Base-by-base conservation (phyloP, 2,329 filamentous ascomycete genomes). In the Stenocarpella maydis region DNA sequence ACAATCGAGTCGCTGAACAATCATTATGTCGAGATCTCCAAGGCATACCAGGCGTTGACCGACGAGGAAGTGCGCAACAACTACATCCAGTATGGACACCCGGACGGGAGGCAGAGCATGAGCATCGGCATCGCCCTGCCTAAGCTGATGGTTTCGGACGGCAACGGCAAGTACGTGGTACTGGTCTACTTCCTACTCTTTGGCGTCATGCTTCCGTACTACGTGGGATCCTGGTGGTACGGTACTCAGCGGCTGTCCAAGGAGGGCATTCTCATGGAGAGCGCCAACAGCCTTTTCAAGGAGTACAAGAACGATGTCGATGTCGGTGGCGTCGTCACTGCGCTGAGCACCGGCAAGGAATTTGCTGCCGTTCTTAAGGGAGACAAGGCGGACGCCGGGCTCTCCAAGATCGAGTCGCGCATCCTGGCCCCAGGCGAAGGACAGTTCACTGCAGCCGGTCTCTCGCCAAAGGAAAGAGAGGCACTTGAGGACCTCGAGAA, bases 221-320 rank as follows among this genome's bases (percentile, higher is more conserved):
- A 96, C 58, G 95, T 99, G 68, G 96, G 96, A 58, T 94, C 92
- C 70, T 99, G 96, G 96, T 99, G 96, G 96, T 99, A 99, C 78
- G 96, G 97, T 71, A 97, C 94, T 41, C 95, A 97, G 80, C 89
- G 91, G 75, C 89, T 93, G 81, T 98, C 96, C 45, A 97, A 95
- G 82, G 97, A 99, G 81, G 94, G 93, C 74, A 92, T 98, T 31
- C 86, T 97, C 67, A 91, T 98, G 78, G 93, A 96, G 78, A 98
- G 93, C 80, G 95, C 97, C 74, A 97, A 97, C 80, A 95, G 94
- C 74, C 88, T 99, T 69, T 98, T 99, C 87, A 91, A 91, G 75
- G 94, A 97, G 77, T 99, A 97, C 82, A 90, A 93, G 73, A 95
- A 97, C 67, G 88, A 90, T 72, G 92, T 96, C 72, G 90, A 93